Conservation (phyloP, 2,329 filamentous ascomycete genomes). For the Pseudopyrenochaeta lycopersici region DNA sequence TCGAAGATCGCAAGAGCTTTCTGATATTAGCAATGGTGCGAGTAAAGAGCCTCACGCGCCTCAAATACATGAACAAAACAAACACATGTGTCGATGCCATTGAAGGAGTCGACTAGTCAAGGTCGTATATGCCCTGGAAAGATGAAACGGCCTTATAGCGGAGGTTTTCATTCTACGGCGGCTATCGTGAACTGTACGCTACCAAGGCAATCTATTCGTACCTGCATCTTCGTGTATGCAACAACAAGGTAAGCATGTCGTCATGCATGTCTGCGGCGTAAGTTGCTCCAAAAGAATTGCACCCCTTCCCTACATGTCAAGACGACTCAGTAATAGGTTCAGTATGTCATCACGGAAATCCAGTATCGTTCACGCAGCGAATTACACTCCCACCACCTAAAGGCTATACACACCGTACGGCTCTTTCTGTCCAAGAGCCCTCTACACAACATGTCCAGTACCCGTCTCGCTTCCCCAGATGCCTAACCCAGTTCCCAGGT, state of each 20-base stretch:
- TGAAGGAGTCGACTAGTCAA: too few species aligned
- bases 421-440: neutral
- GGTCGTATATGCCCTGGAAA: too few species aligned
- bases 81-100: too few species aligned
- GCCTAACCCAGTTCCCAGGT: neutral
- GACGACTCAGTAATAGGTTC: neutral
- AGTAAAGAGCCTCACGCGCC: too few species aligned
- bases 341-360: neutral
- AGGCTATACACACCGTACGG: neutral
- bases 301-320: neutral
- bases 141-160: too few species aligned
- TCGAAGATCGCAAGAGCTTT: too few species aligned
- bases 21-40: too few species aligned
- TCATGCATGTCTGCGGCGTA: neutral
- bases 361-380: neutral
- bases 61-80: too few species aligned
- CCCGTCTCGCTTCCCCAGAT: neutral
- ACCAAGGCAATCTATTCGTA: neutral
- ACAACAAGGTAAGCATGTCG: slow-evolving; percentile 4
- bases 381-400: neutral
- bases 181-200: neutral
- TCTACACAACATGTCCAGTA: neutral
- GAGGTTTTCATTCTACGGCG: too few species aligned
- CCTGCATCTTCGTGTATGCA: slow-evolving; percentile 7
- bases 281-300: neutral